Conservation (phyloP, 148 eudicot genomes). For the Chenopodium suecicum region DNA sequence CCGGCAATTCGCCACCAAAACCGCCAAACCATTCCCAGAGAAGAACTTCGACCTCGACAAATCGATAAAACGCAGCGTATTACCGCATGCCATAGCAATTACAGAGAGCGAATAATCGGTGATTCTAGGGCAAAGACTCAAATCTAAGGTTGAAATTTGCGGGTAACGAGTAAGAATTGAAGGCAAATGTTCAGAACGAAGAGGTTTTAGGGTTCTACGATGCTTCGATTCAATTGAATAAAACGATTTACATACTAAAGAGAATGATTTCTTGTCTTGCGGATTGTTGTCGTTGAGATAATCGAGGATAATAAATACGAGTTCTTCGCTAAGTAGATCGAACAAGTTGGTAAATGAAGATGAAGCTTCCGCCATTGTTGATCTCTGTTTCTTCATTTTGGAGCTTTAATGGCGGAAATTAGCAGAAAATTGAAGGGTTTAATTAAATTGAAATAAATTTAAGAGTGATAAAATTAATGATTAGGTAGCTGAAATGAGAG, state of each 20-base stretch:
- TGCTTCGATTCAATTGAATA: constrained; percentile 55
- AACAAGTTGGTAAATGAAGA: constrained; percentile 30
- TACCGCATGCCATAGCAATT: constrained; percentile 21
- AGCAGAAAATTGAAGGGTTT: not conserved
- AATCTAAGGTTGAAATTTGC: constrained; percentile 38
- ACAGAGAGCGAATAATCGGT: constrained; percentile 47
- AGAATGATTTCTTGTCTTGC: constrained; percentile 63
- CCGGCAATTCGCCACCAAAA: constrained; percentile 44
- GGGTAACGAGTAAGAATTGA: constrained; percentile 50
- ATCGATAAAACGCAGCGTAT: constrained; percentile 45
- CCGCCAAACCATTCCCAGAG: constrained; percentile 55
- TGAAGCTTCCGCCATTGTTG: constrained; percentile 12
- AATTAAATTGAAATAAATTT: not conserved
- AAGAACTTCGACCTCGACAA: constrained; percentile 64
- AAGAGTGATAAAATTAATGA: not conserved
- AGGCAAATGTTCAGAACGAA: constrained; percentile 50
- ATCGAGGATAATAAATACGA: constrained; percentile 62
- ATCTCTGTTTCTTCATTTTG: constrained; percentile 55
- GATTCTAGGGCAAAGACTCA: constrained; percentile 71
- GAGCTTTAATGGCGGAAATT: constrained; percentile 6
- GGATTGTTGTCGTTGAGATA: constrained; percentile 44
- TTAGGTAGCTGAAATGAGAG: not conserved
- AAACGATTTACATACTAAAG: constrained; percentile 60
- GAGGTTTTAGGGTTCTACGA: constrained; percentile 54
- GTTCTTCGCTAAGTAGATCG: constrained; percentile 65